phyloP scores from a whole-genome alignment of 2,329 filamentous ascomycete genomes.

The Colletotrichum magnum region DNA sequence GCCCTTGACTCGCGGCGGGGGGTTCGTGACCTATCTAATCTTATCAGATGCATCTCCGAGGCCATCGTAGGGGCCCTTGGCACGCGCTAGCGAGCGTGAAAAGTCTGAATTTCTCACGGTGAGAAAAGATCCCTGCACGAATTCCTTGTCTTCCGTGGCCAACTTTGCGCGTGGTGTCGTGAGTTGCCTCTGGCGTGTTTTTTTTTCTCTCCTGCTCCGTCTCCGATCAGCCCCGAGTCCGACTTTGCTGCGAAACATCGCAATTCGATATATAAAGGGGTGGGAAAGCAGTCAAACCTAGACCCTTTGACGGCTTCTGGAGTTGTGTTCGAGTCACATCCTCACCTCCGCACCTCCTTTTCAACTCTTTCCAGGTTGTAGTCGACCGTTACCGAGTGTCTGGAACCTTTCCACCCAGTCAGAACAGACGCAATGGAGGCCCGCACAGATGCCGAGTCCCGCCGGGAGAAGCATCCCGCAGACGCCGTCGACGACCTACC shows the following conservation, averaged over 20 bases:
- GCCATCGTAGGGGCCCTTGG: constrained; percentile 21
- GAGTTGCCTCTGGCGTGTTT: constrained; percentile 1
- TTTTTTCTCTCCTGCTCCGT: constrained; percentile 14
- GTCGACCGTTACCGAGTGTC: constrained; percentile 2
- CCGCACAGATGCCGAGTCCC: constrained; percentile 31
- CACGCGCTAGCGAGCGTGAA: constrained; percentile 21
- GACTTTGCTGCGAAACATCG: neutral
- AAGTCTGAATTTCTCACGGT: constrained; percentile 6
- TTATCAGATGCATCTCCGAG: constrained; percentile 38
- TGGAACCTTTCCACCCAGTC: neutral
- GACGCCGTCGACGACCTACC: constrained; percentile 30
- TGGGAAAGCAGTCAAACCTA: no score
- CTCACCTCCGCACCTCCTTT: neutral
- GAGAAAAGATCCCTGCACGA: constrained; percentile 11
- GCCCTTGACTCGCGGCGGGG: constrained; percentile 29
- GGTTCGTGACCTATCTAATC: constrained; percentile 18
- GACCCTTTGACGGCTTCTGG: neutral
- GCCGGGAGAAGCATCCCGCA: constrained; percentile 25
- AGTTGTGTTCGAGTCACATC: neutral
- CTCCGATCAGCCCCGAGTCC: constrained; percentile 14
- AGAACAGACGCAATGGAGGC: constrained; percentile 13
- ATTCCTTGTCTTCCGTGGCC: constrained; percentile 7
- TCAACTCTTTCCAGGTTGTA: no score
- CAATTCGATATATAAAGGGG: constrained; percentile 7
- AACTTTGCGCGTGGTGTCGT: constrained; percentile 6